Evolutionary conservation across 176 grass and related monocot species (phyloP).

Genomic region (Elymus sibiricus): DNA sequence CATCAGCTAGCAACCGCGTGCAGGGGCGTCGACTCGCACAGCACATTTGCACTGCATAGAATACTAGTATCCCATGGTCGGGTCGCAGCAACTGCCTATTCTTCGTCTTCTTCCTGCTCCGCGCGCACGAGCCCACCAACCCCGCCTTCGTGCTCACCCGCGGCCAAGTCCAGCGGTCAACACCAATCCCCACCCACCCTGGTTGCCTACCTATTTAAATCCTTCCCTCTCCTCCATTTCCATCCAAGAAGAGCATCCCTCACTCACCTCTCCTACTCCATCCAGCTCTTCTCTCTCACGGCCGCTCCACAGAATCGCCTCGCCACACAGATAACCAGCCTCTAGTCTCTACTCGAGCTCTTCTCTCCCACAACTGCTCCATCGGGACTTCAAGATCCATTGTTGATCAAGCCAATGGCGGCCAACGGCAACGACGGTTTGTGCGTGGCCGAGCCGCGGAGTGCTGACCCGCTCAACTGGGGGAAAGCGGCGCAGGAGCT

Average conservation of each 20-base stretch:
- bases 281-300: neutral
- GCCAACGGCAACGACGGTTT: slow-evolving; percentile 23
- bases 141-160: neutral
- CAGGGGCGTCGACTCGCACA: too few relatives aligned
- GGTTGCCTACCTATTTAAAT: slow-evolving; percentile 52
- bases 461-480: slow-evolving; percentile 64
- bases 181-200: slow-evolving; percentile 13
- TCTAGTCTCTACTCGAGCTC: neutral
- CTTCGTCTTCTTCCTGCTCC: neutral
- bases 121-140: neutral
- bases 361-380: slow-evolving; percentile 4
- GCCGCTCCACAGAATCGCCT: neutral
- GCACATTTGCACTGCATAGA: too few relatives aligned
- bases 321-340: too few relatives aligned
- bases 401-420: neutral
- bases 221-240: neutral
- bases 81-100: neutral
- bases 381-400: neutral
- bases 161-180: neutral
- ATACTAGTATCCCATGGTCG: too few relatives aligned
- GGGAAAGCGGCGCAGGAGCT: slow-evolving; percentile 38
- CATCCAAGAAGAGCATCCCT: slow-evolving; percentile 33
- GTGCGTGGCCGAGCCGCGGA: slow-evolving; percentile 1
- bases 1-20: too few relatives aligned
- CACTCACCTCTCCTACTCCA: neutral